Percentiles rank a stretch among this genome's conserved stretches.
Evolutionary conservation across 2,329 filamentous ascomycete species (phyloP).

Genomic region (Alternaria sp.): DNA sequence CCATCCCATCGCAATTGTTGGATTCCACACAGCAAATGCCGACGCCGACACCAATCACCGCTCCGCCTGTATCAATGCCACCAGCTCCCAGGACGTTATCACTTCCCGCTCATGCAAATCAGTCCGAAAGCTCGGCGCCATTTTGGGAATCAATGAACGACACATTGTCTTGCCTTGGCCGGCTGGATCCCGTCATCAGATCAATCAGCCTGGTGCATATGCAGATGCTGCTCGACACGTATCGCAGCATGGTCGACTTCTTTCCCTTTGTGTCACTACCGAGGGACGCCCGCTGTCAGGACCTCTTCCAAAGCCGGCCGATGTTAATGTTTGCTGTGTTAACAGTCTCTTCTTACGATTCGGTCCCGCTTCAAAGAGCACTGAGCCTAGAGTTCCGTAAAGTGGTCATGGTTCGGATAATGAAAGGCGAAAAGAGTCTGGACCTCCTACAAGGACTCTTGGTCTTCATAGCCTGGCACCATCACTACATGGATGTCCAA

Average conservation of each 20-base stretch:
- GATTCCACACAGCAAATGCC: conserved; percentile 30
- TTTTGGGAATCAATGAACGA: conserved; percentile 47
- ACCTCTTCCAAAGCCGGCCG: conserved; percentile 40
- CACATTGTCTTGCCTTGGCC: conserved; percentile 37
- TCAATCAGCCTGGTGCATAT: conserved; percentile 45
- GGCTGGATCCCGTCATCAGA: conserved; percentile 41
- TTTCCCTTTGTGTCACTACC: conserved; percentile 45
- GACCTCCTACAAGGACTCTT: conserved; percentile 43
- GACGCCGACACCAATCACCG: conserved; percentile 15
- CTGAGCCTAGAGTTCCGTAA: conserved; percentile 47
- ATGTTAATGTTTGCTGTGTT: conserved; percentile 44
- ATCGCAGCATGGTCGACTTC: conserved; percentile 41
- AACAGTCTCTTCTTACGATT: conserved; percentile 43
- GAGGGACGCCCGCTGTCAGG: conserved; percentile 32
- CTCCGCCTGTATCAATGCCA: conserved; percentile 22
- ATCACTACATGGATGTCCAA: conserved; percentile 46
- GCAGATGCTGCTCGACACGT: conserved; percentile 41
- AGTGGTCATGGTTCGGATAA: conserved; percentile 41
- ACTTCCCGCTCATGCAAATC: conserved; percentile 32
- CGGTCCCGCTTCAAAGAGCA: conserved; percentile 33
- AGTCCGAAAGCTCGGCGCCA: conserved; percentile 31
- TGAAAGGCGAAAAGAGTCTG: conserved; percentile 45
- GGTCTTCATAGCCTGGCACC: conserved; percentile 47
- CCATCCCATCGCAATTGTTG: conserved; percentile 28
- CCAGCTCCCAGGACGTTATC: conserved; percentile 22